phyloP scores from a whole-genome alignment of 2,329 filamentous ascomycete genomes.

The Cephalotrichum gorgonifer region DNA sequence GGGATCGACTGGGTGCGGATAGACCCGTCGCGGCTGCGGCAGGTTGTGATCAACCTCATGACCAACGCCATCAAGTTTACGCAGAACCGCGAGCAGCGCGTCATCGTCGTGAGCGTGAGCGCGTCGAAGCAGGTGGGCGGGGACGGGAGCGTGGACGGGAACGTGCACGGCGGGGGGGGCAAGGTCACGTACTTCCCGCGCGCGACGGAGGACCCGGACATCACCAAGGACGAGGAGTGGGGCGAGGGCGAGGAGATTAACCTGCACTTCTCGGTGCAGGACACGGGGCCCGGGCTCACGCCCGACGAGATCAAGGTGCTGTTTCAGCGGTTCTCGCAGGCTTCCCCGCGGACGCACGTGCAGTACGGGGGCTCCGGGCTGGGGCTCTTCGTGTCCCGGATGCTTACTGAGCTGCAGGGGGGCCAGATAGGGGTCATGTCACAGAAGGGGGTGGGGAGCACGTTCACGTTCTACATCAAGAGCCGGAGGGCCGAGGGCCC shows the following conservation, averaged over 20 bases:
- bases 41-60: conserved; percentile 68
- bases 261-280: conserved; percentile 61
- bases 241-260: conserved; percentile 61
- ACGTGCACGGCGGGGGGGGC: conserved; percentile 20
- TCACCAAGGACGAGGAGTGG: conserved; percentile 54
- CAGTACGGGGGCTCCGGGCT: conserved; percentile 63
- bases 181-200: conserved; percentile 8
- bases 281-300: conserved; percentile 58
- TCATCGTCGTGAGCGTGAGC: conserved; percentile 54
- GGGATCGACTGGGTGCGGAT: conserved; percentile 62
- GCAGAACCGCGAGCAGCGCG: conserved; percentile 45
- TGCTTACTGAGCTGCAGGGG: conserved; percentile 66
- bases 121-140: conserved; percentile 45
- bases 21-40: conserved; percentile 64
- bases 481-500: conserved; percentile 41
- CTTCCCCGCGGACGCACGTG: conserved; percentile 58
- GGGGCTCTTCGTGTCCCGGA: conserved; percentile 66
- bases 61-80: conserved; percentile 58
- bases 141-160: not conserved
- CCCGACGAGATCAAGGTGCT: conserved; percentile 56
- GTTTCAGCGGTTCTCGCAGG: conserved; percentile 60
- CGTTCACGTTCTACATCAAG: conserved; percentile 68
- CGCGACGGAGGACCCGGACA: conserved; percentile 19
- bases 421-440: conserved; percentile 68
- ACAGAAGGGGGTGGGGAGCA: conserved; percentile 57